phyloP scores from a whole-genome alignment of 371 early-diverging fungal species.

The Caulochytrium protostelioides region DNA sequence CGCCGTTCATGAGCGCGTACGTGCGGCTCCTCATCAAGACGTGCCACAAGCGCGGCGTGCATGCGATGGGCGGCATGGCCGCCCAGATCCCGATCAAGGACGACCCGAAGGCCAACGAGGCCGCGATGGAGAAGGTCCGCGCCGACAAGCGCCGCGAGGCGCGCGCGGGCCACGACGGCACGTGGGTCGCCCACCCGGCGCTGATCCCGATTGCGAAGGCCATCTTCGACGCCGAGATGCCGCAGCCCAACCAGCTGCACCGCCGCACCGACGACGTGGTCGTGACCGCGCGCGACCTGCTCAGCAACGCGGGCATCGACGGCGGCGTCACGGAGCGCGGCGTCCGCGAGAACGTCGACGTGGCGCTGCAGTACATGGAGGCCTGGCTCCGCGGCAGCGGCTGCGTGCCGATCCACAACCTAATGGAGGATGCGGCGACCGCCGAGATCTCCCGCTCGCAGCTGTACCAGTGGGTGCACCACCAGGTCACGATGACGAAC shows the following conservation, averaged over 20 bases:
- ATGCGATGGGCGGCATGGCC: constrained; percentile 97
- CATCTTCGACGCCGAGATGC: constrained; percentile 83
- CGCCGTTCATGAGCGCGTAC: constrained; percentile 90
- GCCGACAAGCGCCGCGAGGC: constrained; percentile 86
- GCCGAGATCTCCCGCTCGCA: constrained; percentile 93
- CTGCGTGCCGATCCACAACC: constrained; percentile 88
- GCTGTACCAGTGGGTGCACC: constrained; percentile 89
- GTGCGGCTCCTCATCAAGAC: constrained; percentile 83
- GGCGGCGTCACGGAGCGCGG: constrained; percentile 67
- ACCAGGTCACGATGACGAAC: constrained; percentile 54
- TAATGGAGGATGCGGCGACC: constrained; percentile 94
- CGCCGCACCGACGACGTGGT: constrained; percentile 72
- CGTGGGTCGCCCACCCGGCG: constrained; percentile 95
- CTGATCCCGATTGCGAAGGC: constrained; percentile 65
- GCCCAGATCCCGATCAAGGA: constrained; percentile 93
- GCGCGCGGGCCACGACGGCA: constrained; percentile 70
- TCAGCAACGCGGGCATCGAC: constrained; percentile 53
- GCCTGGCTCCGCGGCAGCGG: constrained; percentile 86
- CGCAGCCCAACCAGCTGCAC: constrained; percentile 81
- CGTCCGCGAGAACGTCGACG: constrained; percentile 71
- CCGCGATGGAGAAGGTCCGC: constrained; percentile 77
- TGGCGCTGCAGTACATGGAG: constrained; percentile 82
- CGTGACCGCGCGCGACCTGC: constrained; percentile 56
- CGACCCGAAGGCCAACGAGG: constrained; percentile 58
- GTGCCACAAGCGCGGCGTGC: constrained; percentile 88